Evolutionary conservation across 1,284 basidiomycete genomes (phyloP), one percentile per base, ranked within the genome.

Genomic region (Phellopilus nigrolimitatus): DNA sequence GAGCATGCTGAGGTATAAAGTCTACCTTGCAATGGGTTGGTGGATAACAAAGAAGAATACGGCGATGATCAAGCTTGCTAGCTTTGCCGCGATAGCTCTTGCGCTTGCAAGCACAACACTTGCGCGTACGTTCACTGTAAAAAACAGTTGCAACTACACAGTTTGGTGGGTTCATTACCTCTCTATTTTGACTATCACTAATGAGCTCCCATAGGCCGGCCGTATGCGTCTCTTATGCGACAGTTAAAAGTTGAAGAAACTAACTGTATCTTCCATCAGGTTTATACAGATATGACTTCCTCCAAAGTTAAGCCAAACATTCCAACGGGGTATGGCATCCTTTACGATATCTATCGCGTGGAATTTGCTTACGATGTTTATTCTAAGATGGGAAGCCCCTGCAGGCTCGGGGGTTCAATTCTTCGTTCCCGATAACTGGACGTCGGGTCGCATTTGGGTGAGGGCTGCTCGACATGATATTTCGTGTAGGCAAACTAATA

Each of bases 51-150:
- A 44, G 8, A 27, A 15, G 12, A 5, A 19, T 2, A 50, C 27
- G 41, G 41, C 24, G 13, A 10, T 31, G 21, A 19, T 25, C 17
- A 15, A 22, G 4, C 15, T 25, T 15, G 48, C 40, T 3, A 22
- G 13, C 7, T n/a, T 17, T 12, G 13, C 13, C 27, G 19, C 22
- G 5, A 17, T 28, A 36, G n/a, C 40, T 5, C 22, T 34, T 21
- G 28, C 28, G 1, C 30, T 50, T 17, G 17, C 24, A 24, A 21
- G 39, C 6, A 27, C 4, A 6, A 64, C 61, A 24, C 55, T 64
- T 40, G 71, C 69, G 47, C 68, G 76, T 41, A 70, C 68, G 19
- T 67, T 75, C 53, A 72, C 68, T 9, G 65, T 62, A 12, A 17
- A 47, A 22, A 63, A 64, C 45, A 50, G 36, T 10, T 62, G 61